These are phyloP conservation scores for Rhynchosporium graminicola DNA, from an alignment of 2,329 filamentous ascomycete genomes.

Conservation along the genomic window DNA sequence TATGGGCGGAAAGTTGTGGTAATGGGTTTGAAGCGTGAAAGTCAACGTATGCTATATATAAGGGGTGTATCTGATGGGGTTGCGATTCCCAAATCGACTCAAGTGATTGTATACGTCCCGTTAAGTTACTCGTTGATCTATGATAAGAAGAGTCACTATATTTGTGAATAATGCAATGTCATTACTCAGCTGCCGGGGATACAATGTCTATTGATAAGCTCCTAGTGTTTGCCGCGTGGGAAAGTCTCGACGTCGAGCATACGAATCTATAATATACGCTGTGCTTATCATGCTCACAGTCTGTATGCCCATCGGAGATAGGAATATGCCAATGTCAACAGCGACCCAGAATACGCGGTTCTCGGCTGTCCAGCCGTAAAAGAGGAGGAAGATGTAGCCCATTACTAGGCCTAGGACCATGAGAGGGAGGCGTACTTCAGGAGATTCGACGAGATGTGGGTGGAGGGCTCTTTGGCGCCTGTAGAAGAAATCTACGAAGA, in stretches of 20 bases:
- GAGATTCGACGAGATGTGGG: slow-evolving; percentile 55
- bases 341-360: slow-evolving; percentile 53
- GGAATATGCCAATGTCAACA: slow-evolving; percentile 55
- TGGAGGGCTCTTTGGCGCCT: slow-evolving; percentile 5
- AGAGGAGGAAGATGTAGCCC: slow-evolving; percentile 54
- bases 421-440: slow-evolving; percentile 63
- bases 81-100: no score
- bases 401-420: slow-evolving; percentile 55
- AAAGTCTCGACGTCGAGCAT: slow-evolving; percentile 3
- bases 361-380: slow-evolving; percentile 59
- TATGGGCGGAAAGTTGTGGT: no score
- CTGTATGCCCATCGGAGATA: slow-evolving; percentile 48
- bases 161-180: no score
- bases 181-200: no score
- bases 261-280: slow-evolving; percentile 56
- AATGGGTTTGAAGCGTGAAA: no score
- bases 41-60: no score
- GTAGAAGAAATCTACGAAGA: slow-evolving; percentile 35
- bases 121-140: no score
- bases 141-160: no score
- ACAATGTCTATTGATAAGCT: no score
- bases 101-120: no score
- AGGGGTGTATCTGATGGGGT: no score
- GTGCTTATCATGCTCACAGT: slow-evolving; percentile 18
- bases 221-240: no score